Evolutionary conservation across 2,329 filamentous ascomycete species (phyloP).

Genomic region (Colletotrichum horii): DNA sequence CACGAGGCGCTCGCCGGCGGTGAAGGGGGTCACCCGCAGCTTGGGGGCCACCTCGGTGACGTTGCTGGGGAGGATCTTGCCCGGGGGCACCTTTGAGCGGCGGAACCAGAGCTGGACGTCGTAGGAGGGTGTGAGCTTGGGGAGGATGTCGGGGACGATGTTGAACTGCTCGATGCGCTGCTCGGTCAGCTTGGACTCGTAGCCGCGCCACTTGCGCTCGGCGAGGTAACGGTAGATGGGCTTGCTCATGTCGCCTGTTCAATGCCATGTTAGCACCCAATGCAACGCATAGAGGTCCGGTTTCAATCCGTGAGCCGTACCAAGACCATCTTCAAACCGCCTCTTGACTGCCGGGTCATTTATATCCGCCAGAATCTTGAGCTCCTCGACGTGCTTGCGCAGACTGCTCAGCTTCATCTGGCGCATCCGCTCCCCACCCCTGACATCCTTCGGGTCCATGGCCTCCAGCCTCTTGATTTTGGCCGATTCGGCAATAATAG

Average conservation of each 20-base stretch:
- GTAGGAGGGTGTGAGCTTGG: slow-evolving; percentile 76
- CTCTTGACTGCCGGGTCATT: slow-evolving; percentile 95
- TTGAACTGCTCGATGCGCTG: slow-evolving; percentile 89
- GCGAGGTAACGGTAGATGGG: slow-evolving; percentile 94
- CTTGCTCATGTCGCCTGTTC: slow-evolving; percentile 87
- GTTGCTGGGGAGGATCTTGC: slow-evolving; percentile 77
- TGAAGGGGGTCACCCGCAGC: slow-evolving; percentile 84
- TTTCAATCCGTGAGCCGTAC: slow-evolving; percentile 53
- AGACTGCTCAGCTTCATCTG: slow-evolving; percentile 72
- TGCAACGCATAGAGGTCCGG: neutral
- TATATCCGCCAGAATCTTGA: slow-evolving; percentile 91
- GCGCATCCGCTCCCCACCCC: slow-evolving; percentile 69
- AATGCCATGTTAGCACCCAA: neutral
- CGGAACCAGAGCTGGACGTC: slow-evolving; percentile 86
- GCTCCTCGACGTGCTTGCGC: slow-evolving; percentile 72
- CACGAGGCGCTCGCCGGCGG: slow-evolving; percentile 80
- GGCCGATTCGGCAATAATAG: slow-evolving; percentile 70
- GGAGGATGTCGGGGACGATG: slow-evolving; percentile 86
- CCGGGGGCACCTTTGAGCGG: slow-evolving; percentile 72
- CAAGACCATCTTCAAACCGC: slow-evolving; percentile 88
- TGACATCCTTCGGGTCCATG: slow-evolving; percentile 59
- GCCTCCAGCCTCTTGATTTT: slow-evolving; percentile 73
- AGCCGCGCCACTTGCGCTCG: slow-evolving; percentile 84
- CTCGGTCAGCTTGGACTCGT: slow-evolving; percentile 77
- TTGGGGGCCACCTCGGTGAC: slow-evolving; percentile 77